Conservation (phyloP, 495 filamentous ascomycete species). For the Lasiosphaeriaceae sp. region DNA sequence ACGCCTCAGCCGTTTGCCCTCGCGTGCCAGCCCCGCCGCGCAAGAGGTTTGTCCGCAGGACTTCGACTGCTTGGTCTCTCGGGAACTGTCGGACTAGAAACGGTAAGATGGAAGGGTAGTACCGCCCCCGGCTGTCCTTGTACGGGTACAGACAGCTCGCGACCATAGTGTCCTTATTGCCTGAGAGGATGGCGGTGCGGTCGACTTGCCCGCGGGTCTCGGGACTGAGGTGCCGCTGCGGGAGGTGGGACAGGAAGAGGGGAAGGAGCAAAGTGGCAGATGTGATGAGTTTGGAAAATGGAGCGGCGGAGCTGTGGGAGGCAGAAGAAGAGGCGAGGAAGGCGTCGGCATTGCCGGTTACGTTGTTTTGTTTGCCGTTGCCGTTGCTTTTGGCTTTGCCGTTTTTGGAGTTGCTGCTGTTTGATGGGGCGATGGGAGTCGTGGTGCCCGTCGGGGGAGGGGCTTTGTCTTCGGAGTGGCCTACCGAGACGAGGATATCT, state of each 20-base stretch:
- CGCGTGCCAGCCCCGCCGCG: constrained; percentile 1
- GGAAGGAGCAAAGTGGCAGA: constrained; percentile 57
- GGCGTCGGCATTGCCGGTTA: constrained; percentile 38
- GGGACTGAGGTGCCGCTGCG: constrained; percentile 56
- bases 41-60: constrained; percentile 53
- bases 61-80: constrained; percentile 61
- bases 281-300: not conserved
- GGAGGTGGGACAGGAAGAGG: constrained; percentile 54
- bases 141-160: constrained; percentile 77
- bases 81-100: constrained; percentile 62
- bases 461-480: constrained; percentile 24
- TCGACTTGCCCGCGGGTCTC: constrained; percentile 69
- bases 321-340: constrained; percentile 42
- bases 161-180: constrained; percentile 64
- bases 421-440: constrained; percentile 3
- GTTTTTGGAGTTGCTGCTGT: not conserved
- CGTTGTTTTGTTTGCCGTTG: constrained; percentile 19
- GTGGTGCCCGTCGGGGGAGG: not conserved
- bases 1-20: no score
- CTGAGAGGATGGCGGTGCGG: constrained; percentile 66
- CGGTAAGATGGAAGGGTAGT: constrained; percentile 68
- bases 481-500: constrained; percentile 54
- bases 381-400: constrained; percentile 15
- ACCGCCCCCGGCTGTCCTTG: constrained; percentile 52
- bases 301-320: constrained; percentile 31